Percentiles rank a stretch among this genome's conserved stretches.
These are phyloP conservation scores for Plasmodium chabaudi DNA, from an alignment of 169 alveolate genomes.

Conservation along the genomic window DNA sequence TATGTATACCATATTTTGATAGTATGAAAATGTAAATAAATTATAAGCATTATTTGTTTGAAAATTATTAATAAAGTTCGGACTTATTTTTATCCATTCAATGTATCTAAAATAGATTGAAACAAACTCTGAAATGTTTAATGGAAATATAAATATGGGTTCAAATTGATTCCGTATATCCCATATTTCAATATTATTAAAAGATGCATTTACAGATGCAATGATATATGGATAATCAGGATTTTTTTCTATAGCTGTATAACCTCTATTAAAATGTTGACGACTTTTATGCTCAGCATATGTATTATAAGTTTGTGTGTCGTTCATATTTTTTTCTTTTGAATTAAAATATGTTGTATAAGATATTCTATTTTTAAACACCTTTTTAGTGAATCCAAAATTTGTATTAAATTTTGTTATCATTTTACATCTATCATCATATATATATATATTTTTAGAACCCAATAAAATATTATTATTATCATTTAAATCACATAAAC, in stretches of 20 bases:
- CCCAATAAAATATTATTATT: slow-evolving; percentile 79
- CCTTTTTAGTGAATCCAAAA: neutral
- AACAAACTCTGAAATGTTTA: slow-evolving; percentile 78
- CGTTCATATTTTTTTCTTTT: neutral
- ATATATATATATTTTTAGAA: slow-evolving; percentile 63
- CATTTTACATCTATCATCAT: slow-evolving; percentile 73
- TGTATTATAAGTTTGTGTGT: neutral
- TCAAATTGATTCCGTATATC: slow-evolving; percentile 80
- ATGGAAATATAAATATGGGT: slow-evolving; percentile 83
- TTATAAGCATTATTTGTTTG: slow-evolving; percentile 13
- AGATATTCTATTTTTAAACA: neutral
- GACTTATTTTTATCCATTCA: slow-evolving; percentile 75
- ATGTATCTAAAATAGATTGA: slow-evolving; percentile 80
- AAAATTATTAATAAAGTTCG: neutral
- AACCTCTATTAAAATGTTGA: slow-evolving; percentile 58
- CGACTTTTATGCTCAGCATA: slow-evolving; percentile 23
- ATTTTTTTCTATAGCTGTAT: slow-evolving; percentile 81
- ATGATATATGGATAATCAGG: slow-evolving; percentile 78
- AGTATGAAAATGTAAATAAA: slow-evolving; percentile 47
- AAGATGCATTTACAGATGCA: slow-evolving; percentile 79
- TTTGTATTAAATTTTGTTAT: slow-evolving; percentile 51
- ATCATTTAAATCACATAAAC: slow-evolving; percentile 36
- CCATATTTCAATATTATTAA: slow-evolving; percentile 80
- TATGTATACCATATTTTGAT: slow-evolving; percentile 31
- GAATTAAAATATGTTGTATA: neutral